Evolutionary conservation across 1,284 basidiomycete genomes (phyloP), one percentile per base, ranked within the genome.

Genomic region (Marasmius oreades): DNA sequence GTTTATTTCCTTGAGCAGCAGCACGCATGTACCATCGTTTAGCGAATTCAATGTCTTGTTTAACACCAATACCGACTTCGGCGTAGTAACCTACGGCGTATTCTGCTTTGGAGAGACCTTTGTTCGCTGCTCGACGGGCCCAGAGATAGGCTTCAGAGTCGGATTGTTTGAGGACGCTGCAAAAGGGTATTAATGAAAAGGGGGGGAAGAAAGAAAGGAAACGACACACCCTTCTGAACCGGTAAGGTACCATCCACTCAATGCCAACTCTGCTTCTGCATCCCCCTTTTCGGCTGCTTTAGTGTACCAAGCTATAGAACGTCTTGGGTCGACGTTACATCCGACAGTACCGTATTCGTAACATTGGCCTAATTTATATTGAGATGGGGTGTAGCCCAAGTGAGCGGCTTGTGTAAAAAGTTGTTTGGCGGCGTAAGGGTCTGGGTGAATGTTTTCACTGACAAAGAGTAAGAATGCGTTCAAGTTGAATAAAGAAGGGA

Each of bases 21-120:
- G 95, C 93, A 44, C 97, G 86, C 92, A 97, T 96, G 72, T 99
- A 99, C 95, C 96, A 99, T 64, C 92, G 81, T 74, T 97, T 98
- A 18, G 97, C 95, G 69, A 96, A 90, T 61, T 98, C 97, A 45
- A 95, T 72, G 67, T 99, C 95, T 66, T 93, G 90, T 74, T 95
- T 95, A 66, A 98, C 91, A 23, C 97, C 97, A 65, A 99, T 99
- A 4, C 96, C 97, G 23, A 97, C 92, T 71, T 99, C 97, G 0
- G 92, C 90, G 71, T 99, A 99, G 73, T 99, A 95, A 42, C 94
- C 95, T 16, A 97, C 94, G 5, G 95, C 95, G 73, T 97, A 98
- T 70, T 97, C 93, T 0, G 95, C 95, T 71, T 96, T 97, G 64
- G 88, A 89, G 58, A 96, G 70, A 4, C 93, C 95, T 71, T 94